Base-by-base conservation (phyloP, 441 rosid genomes). In the Oxalis stricta region DNA sequence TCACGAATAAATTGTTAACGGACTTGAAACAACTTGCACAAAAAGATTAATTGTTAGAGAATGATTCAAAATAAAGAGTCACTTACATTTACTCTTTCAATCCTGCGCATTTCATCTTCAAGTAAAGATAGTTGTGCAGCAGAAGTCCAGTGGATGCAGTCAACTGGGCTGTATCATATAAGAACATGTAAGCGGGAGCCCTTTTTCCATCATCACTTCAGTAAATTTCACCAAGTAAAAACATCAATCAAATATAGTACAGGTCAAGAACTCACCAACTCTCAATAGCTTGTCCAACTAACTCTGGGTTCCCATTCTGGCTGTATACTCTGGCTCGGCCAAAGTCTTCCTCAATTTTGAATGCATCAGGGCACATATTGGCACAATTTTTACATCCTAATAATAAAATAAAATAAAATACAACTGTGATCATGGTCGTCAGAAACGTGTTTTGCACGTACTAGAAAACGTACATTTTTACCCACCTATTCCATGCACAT, bases 371-470 rank as follows among this genome's bases (percentile, higher is more conserved):
- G 29, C 84, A 74, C 53, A 89, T 60, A 59, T 75, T 89, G 38
- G 91, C 92, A 73, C 98, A 89, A 46, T 82, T 89, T 60, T 85
- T 89, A 65, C 98, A 89, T 34, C 98, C 98, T 89, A 72, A 38
- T 31, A 33, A 47, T 26, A 13, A 47, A 43, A 0, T 21, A n/a
- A n/a, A n/a, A n/a, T n/a, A n/a, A n/a, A n/a, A n/a, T n/a, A n/a
- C n/a, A n/a, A n/a, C n/a, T n/a, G n/a, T n/a, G n/a, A n/a, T n/a
- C n/a, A n/a, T n/a, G n/a, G n/a, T n/a, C n/a, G n/a, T n/a, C n/a
- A n/a, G n/a, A n/a, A n/a, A n/a, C n/a, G n/a, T n/a, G n/a, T n/a
- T n/a, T n/a, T n/a, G n/a, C n/a, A n/a, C n/a, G n/a, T n/a, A n/a
- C n/a, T n/a, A n/a, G n/a, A n/a, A n/a, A n/a, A n/a, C n/a, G n/a